These are phyloP conservation scores for Aspergillus sp. DNA, from an alignment of 2,329 filamentous ascomycete species.

Conservation along the genomic window DNA sequence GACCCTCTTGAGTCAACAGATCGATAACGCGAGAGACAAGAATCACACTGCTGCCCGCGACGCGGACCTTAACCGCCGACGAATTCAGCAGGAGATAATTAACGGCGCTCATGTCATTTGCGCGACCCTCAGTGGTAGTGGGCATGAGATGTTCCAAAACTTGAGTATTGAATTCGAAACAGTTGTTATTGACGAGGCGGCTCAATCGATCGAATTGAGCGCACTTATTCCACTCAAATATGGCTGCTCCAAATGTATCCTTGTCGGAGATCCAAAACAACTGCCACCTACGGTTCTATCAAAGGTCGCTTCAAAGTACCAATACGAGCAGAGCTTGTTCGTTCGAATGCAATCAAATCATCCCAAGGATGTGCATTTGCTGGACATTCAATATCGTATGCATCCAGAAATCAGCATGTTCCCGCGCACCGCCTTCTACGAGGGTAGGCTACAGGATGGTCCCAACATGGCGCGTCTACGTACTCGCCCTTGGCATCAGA, in stretches of 20 bases:
- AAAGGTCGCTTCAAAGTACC: constrained; percentile 84
- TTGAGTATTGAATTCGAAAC: constrained; percentile 97
- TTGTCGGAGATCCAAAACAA: constrained; percentile 97
- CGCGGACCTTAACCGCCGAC: constrained; percentile 78
- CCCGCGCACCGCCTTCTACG: constrained; percentile 89
- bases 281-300: constrained; percentile 94
- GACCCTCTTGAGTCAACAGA: constrained; percentile 72
- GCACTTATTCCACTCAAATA: constrained; percentile 97
- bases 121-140: constrained; percentile 89
- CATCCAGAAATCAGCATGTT: constrained; percentile 94
- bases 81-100: constrained; percentile 86
- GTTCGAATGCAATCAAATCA: constrained; percentile 96
- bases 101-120: constrained; percentile 91
- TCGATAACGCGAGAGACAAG: constrained; percentile 83
- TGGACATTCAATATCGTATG: constrained; percentile 99
- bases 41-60: constrained; percentile 80
- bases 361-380: constrained; percentile 80
- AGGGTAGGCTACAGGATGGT: constrained; percentile 81
- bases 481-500: constrained; percentile 80
- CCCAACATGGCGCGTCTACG: constrained; percentile 76
- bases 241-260: constrained; percentile 91
- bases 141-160: constrained; percentile 95
- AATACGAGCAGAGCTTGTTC: constrained; percentile 97
- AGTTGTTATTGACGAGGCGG: constrained; percentile 96
- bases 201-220: constrained; percentile 95